phyloP scores from a whole-genome alignment of 768 basidiomycete species.

The Gymnopilus dilepis region DNA sequence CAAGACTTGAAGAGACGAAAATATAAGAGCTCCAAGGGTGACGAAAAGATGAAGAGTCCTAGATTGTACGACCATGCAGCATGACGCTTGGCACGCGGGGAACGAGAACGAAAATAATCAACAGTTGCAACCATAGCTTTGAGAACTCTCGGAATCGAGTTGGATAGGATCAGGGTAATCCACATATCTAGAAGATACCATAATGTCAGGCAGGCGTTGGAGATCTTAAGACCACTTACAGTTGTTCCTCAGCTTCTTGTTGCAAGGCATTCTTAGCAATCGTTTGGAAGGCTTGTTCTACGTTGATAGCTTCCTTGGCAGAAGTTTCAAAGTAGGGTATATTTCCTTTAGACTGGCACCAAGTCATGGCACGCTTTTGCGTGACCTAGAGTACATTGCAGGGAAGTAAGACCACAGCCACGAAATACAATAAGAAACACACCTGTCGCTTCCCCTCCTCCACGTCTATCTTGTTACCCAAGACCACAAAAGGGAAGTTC shows the following conservation, averaged over 20 bases:
- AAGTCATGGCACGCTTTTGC: constrained; percentile 99
- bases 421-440: constrained; percentile 24
- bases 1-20: constrained; percentile 8
- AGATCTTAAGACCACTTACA: constrained; percentile 51
- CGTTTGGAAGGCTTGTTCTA: constrained; percentile 99
- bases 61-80: constrained; percentile 17
- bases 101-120: constrained; percentile 37
- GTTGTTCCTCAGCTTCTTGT: constrained; percentile 94
- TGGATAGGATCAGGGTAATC: constrained; percentile 99
- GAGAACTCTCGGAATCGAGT: constrained; percentile 90
- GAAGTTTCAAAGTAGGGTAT: constrained; percentile 99
- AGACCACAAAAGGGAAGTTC: constrained; percentile 98
- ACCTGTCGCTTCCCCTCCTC: constrained; percentile 99
- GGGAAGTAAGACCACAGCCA: background rate
- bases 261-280: constrained; percentile 99
- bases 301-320: constrained; percentile 99
- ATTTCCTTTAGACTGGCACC: constrained; percentile 99
- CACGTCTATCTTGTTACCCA: constrained; percentile 99
- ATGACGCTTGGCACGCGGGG: constrained; percentile 14
- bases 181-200: constrained; percentile 70
- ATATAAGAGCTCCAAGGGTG: constrained; percentile 6
- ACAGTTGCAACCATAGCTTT: constrained; percentile 93
- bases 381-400: constrained; percentile 67
- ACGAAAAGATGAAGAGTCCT: constrained; percentile 19
- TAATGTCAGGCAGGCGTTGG: constrained; percentile 7